Base-by-base conservation (phyloP, 768 basidiomycete genomes). In the Boletus reticulatus region DNA sequence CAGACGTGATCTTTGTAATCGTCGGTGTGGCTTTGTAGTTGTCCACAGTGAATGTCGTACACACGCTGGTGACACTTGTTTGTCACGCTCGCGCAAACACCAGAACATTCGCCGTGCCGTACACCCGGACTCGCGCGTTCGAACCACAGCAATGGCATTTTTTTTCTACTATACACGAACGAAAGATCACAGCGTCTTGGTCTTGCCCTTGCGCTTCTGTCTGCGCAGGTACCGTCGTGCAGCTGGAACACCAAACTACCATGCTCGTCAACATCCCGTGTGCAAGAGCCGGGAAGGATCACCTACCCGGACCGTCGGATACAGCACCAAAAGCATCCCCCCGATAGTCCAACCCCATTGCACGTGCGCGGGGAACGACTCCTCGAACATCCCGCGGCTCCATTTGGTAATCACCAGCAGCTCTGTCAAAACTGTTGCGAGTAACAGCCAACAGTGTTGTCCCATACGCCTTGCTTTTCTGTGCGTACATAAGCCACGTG, bases 391-490 rank as follows among this genome's bases (percentile, higher is more conserved):
- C 12, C 86, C 88, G 62, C 82, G 75, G 60, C 88, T 84, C 91
- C 90, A 94, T 75, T 94, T 94, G 62, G 78, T 72, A 50, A 94
- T 92, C 42, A 85, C 87, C 48, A 94, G 76, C 36, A 92, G 69
- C 68, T 94, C 92, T 14, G 92, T 93, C 54, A 84, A 64, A 58
- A 92, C 84, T n/a, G 92, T 94, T 32, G 92, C 91, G 48, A 92
- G 81, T 56, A 94, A 75, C 41, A 94, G 75, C 92, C 92, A 93
- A 34, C 87, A 85, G 66, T 94, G 92, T 62, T 92, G 89, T 2
- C 92, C 92, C 92, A 94, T 93, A 53, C 92, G 81, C 58, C 85
- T 85, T n/a, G 89, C 86, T 62, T 78, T 85, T 64, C 92, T 93
- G 64, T 52, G n/a, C 52, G 10, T 20, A 11, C n/a, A 12, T 55